Evolutionary conservation across 1,284 basidiomycete species (phyloP), one percentile per base, ranked within the genome.

Genomic region (Cryptococcus floricola): DNA sequence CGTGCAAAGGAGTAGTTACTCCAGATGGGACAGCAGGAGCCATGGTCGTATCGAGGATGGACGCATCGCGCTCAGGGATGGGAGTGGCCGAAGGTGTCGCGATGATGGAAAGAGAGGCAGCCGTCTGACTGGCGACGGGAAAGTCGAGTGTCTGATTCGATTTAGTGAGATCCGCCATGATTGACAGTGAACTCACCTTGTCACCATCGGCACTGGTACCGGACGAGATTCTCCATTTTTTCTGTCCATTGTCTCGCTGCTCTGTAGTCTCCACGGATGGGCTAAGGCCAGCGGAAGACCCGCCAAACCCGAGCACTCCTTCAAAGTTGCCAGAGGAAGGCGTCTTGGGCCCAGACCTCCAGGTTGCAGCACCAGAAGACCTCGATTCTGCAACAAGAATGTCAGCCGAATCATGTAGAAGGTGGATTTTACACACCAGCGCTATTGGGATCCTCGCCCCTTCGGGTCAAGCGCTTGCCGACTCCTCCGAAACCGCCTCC

Each of bases 401-500:
- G 18, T 60, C 39, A 58, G 59, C 39, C 28, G 38, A 23, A 6
- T 10, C 28, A 10, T 18, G 18, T n/a, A 16, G 25, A 18, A 25
- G 14, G 23, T 13, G 23, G 5, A 42, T 14, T 12, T 14, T 23
- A 8, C 28, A n/a, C 59, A 61, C 59, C 48, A 65, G 66, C 66
- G 25, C 56, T 52, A 19, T 41, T 48, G 14, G 52, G 37, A 18
- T 68, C 69, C 28, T 45, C 56, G 42, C 52, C 54, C 25, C 68
- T 66, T 37, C 55, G 54, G 39, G 60, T 57, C 16, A 63, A 39
- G 14, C 69, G 43, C 49, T 68, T 74, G 7, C 53, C 63, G 0
- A 75, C 73, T 10, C 73, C 71, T 5, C 71, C 70, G 60, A 74
- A 75, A 4, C 72, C 72, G 31, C 71, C 73, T 8, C 73, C 71